Evolutionary conservation across 129 eudicot genomes (phyloP).

Genomic region (Arctium lappa): DNA sequence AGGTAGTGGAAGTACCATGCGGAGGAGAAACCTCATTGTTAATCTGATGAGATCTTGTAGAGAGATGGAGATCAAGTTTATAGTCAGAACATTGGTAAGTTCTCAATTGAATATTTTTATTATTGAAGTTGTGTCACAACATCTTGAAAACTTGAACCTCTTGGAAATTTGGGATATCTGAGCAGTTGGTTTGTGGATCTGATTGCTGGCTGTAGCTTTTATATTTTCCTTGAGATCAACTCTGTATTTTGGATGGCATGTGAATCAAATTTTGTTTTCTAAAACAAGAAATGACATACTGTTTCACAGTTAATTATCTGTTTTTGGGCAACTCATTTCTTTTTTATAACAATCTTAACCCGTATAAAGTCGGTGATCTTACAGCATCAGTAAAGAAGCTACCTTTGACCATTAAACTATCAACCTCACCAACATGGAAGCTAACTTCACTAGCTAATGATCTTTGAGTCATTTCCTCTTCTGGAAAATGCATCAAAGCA

Average conservation of each 20-base stretch:
- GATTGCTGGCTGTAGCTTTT: background rate
- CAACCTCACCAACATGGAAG: background rate
- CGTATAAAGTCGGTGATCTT: background rate
- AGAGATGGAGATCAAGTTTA: constrained; percentile 92
- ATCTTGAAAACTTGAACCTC: background rate
- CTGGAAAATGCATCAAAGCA: background rate
- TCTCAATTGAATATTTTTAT: background rate
- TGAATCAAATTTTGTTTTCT: background rate
- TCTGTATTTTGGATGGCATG: background rate
- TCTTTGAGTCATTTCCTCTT: background rate
- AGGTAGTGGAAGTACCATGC: constrained; percentile 71
- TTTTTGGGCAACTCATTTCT: background rate
- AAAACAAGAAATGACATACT: background rate
- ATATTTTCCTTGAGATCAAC: background rate
- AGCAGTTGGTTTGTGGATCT: background rate
- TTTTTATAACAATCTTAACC: background rate
- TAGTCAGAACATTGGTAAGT: constrained; percentile 92
- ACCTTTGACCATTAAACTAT: background rate
- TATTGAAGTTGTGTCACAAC: background rate
- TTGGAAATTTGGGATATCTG: background rate
- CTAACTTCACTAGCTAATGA: background rate
- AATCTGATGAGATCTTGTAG: constrained; percentile 88
- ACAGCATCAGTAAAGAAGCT: background rate
- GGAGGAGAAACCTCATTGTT: constrained; percentile 79
- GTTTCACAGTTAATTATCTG: background rate